A percentile compares a stretch with the other conserved stretches of the same genome.
Conservation (phyloP, 1,139 yeast species). For the Pichia sp. region DNA sequence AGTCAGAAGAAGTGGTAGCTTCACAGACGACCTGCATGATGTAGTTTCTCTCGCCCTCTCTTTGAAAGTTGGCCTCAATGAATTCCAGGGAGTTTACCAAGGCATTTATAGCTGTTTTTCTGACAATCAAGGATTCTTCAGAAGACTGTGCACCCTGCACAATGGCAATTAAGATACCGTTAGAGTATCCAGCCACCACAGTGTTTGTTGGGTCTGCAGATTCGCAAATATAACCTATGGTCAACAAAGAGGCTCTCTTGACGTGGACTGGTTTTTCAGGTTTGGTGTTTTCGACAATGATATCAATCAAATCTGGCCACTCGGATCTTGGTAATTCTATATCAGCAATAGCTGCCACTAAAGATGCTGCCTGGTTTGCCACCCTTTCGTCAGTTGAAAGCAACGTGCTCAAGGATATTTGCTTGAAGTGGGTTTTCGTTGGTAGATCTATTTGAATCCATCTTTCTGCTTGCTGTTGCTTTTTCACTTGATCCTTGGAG, state of each 20-base stretch:
- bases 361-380: constrained; percentile 86
- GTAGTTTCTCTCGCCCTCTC: constrained; percentile 92
- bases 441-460: constrained; percentile 58
- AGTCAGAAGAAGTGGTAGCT: constrained; percentile 85
- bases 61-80: constrained; percentile 79
- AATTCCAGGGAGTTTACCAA: constrained; percentile 88
- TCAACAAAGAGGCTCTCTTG: constrained; percentile 79
- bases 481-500: constrained; percentile 61
- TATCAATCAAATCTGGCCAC: constrained; percentile 84
- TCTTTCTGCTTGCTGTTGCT: constrained; percentile 51
- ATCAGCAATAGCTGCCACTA: constrained; percentile 94
- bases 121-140: constrained; percentile 70
- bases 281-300: constrained; percentile 80
- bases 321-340: constrained; percentile 83
- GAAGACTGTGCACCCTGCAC: constrained; percentile 91
- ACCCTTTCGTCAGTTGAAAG: constrained; percentile 70
- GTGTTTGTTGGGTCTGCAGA: constrained; percentile 83
- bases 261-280: constrained; percentile 71
- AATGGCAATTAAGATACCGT: constrained; percentile 89
- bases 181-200: constrained; percentile 76
- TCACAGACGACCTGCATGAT: constrained; percentile 99
- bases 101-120: constrained; percentile 89
- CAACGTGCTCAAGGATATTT: constrained; percentile 60
- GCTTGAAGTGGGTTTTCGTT: constrained; percentile 63
- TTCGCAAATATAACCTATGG: constrained; percentile 96